A percentile compares a stretch with the other conserved stretches of the same genome.
Conservation (phyloP, 2,329 filamentous ascomycete species). For the Cladosporium halotolerans region DNA sequence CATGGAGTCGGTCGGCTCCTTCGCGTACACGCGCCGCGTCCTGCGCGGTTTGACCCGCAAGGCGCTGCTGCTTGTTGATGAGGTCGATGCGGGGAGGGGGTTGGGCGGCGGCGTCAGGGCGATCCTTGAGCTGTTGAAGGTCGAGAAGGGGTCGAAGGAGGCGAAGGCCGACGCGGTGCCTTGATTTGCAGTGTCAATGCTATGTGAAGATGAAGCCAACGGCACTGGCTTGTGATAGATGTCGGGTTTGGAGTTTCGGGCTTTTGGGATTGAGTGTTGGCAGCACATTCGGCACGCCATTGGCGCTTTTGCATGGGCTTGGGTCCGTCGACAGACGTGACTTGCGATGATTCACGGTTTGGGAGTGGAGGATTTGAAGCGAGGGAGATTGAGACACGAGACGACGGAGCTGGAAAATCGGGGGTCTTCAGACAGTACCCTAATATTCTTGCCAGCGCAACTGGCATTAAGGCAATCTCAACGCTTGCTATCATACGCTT, state of each 20-base stretch:
- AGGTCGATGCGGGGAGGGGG: constrained; percentile 32
- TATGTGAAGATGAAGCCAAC: too few species aligned
- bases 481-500: too few species aligned
- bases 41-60: constrained; percentile 40
- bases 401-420: neutral
- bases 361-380: too few species aligned
- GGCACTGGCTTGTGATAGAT: too few species aligned
- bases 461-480: neutral
- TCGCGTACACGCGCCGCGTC: constrained; percentile 70
- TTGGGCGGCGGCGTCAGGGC: constrained; percentile 34
- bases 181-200: neutral
- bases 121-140: constrained; percentile 37
- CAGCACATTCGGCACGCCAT: neutral
- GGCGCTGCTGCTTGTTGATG: constrained; percentile 37
- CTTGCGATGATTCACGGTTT: neutral
- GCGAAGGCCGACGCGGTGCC: constrained; percentile 8
- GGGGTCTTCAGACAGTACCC: constrained; percentile 4
- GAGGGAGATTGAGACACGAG: neutral
- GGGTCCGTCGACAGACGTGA: constrained; percentile 6
- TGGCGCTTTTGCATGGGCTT: neutral
- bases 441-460: neutral
- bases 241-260: too few species aligned
- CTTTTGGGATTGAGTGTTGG: too few species aligned
- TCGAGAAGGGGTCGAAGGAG: constrained; percentile 19
- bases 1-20: constrained; percentile 85